phyloP scores from a whole-genome alignment of 192 early-diverging fungal genomes.

The Backusella tuberculispora region DNA sequence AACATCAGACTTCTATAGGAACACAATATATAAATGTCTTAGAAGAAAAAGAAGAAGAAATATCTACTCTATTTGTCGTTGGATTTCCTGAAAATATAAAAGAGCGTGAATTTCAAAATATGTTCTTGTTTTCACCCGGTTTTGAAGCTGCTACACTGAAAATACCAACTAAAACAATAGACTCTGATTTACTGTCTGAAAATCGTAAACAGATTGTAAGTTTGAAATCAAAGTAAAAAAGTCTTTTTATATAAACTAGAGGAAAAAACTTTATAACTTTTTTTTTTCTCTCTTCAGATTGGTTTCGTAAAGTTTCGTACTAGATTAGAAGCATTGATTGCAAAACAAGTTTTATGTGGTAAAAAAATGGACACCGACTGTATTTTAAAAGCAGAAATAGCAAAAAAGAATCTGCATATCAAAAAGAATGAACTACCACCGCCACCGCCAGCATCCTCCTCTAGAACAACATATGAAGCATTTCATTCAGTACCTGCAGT shows the following conservation, averaged over 20 bases:
- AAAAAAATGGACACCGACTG: constrained; percentile 89
- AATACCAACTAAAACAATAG: constrained; percentile 71
- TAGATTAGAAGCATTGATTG: constrained; percentile 86
- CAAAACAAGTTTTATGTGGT: constrained; percentile 86
- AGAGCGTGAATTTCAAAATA: constrained; percentile 98
- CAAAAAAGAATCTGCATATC: constrained; percentile 97
- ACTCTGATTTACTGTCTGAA: constrained; percentile 55
- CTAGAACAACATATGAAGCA: constrained; percentile 32
- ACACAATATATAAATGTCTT: no score
- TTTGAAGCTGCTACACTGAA: constrained; percentile 98
- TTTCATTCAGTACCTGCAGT: constrained; percentile 44
- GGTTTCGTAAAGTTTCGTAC: constrained; percentile 99
- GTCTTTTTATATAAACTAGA: background rate
- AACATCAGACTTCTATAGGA: constrained; percentile 43
- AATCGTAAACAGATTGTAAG: constrained; percentile 90
- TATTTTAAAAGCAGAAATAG: constrained; percentile 97
- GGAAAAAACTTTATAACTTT: background rate
- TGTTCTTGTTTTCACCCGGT: constrained; percentile 96
- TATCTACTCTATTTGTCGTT: constrained; percentile 99
- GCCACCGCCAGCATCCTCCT: constrained; percentile 8
- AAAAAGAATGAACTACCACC: constrained; percentile 61
- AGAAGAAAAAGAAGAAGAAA: constrained; percentile 54
- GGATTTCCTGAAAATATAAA: constrained; percentile 98
- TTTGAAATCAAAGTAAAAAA: constrained; percentile 6
- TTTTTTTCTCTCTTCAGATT: constrained; percentile 63